A percentile compares a stretch with the other conserved stretches of the same genome.
phyloP scores from a whole-genome alignment of 805 yeast species.

The Candida adriatica region DNA sequence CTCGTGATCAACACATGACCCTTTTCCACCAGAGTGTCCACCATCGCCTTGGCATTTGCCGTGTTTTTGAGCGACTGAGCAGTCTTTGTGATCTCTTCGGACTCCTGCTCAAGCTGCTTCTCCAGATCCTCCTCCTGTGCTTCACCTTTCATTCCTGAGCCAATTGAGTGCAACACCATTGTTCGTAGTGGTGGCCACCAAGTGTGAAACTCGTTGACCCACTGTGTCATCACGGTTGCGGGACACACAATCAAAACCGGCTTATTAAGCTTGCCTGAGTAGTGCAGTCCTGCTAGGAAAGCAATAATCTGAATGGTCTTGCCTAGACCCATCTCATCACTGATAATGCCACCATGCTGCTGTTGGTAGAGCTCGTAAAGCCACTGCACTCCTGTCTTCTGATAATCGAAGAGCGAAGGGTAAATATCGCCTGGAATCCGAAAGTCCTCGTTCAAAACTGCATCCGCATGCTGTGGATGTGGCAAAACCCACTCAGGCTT shows the following conservation, averaged over 20 bases:
- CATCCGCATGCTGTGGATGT: slow-evolving; percentile 74
- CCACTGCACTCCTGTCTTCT: slow-evolving; percentile 97
- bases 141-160: slow-evolving; percentile 63
- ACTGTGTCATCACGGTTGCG: slow-evolving; percentile 91
- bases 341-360: slow-evolving; percentile 88
- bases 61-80: slow-evolving; percentile 25
- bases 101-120: slow-evolving; percentile 33
- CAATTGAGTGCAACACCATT: slow-evolving; percentile 84
- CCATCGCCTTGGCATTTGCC: slow-evolving; percentile 38
- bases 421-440: slow-evolving; percentile 87
- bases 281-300: slow-evolving; percentile 85
- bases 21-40: slow-evolving; percentile 49
- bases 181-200: slow-evolving; percentile 98
- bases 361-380: slow-evolving; percentile 89
- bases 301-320: slow-evolving; percentile 91
- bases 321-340: slow-evolving; percentile 98
- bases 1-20: slow-evolving; percentile 91
- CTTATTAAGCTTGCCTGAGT: slow-evolving; percentile 62
- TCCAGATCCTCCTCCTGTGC: slow-evolving; percentile 47
- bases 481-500: slow-evolving; percentile 63
- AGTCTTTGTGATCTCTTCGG: slow-evolving; percentile 27
- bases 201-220: slow-evolving; percentile 93
- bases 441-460: slow-evolving; percentile 61
- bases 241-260: slow-evolving; percentile 92
- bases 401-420: slow-evolving; percentile 83